Conservation (phyloP, 768 basidiomycete genomes). For the Boletus tylopilopsis region DNA sequence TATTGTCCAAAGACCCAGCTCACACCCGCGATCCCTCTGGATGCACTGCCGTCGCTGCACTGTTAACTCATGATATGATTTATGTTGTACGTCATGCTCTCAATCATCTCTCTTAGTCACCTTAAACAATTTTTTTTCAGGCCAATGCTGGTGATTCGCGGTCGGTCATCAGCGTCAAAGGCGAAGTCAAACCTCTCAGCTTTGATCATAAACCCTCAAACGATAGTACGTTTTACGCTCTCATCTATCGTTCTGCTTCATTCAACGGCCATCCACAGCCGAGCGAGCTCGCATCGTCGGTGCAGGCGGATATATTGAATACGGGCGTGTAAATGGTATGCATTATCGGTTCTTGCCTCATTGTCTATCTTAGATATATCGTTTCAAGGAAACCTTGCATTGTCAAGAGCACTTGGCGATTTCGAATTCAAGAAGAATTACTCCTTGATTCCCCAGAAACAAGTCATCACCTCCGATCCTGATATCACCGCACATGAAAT, state of each 20-base stretch:
- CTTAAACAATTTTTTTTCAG: slow-evolving; percentile 38
- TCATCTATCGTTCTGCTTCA: not conserved
- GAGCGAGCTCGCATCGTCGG: slow-evolving; percentile 83
- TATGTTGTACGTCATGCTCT: slow-evolving; percentile 58
- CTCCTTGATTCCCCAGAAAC: slow-evolving; percentile 74
- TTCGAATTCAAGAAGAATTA: slow-evolving; percentile 99
- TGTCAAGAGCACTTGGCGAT: slow-evolving; percentile 93
- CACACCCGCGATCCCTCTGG: slow-evolving; percentile 92
- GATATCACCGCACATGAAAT: slow-evolving; percentile 82
- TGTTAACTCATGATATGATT: slow-evolving; percentile 75
- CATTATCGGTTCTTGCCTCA: not conserved
- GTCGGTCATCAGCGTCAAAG: slow-evolving; percentile 80
- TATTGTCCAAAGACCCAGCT: slow-evolving; percentile 58
- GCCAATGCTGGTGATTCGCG: slow-evolving; percentile 98
- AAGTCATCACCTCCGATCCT: slow-evolving; percentile 93
- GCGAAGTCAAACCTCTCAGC: slow-evolving; percentile 84
- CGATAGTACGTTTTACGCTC: slow-evolving; percentile 50
- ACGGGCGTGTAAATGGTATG: slow-evolving; percentile 92
- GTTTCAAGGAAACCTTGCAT: slow-evolving; percentile 80
- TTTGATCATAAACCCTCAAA: slow-evolving; percentile 95
- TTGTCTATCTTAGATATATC: not conserved
- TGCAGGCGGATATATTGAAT: slow-evolving; percentile 96
- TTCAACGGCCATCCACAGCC: slow-evolving; percentile 37
- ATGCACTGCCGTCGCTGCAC: slow-evolving; percentile 88
- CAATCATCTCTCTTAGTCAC: not conserved